phyloP scores from a whole-genome alignment of 2,329 filamentous ascomycete genomes.

The Podosphaera aphanis region DNA sequence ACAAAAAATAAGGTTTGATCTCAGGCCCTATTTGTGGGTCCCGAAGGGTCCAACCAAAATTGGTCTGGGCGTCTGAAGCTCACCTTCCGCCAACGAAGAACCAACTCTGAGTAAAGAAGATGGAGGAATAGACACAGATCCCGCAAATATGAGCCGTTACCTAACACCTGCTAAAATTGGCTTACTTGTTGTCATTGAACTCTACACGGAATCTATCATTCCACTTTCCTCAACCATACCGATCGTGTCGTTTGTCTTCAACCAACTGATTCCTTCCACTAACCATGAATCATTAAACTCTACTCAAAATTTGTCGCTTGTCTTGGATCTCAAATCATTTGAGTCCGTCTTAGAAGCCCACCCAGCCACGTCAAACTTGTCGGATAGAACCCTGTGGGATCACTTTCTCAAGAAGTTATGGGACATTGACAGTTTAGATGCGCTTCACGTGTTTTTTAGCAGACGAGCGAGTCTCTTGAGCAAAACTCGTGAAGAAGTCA shows the following conservation, averaged over 20 bases:
- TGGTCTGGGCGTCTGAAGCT: too few relatives aligned
- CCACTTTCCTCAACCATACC: constrained; percentile 48
- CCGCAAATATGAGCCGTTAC: constrained; percentile 3
- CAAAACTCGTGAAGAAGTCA: constrained; percentile 36
- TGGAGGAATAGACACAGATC: too few relatives aligned
- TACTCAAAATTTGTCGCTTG: constrained; percentile 4
- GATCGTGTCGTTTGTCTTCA: constrained; percentile 57
- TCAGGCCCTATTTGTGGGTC: too few relatives aligned
- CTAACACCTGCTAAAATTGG: constrained; percentile 77
- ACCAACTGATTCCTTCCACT: constrained; percentile 37
- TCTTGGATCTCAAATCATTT: constrained; percentile 33
- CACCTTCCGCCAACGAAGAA: too few relatives aligned
- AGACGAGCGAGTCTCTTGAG: constrained; percentile 31
- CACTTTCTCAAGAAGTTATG: constrained; percentile 61
- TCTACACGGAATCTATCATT: constrained; percentile 53
- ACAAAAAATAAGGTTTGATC: too few relatives aligned
- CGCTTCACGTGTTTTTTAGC: constrained; percentile 54
- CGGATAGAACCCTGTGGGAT: constrained; percentile 72
- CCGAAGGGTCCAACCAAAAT: too few relatives aligned
- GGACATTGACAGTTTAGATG: constrained; percentile 61
- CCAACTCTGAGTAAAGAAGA: too few relatives aligned
- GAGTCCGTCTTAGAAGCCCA: constrained; percentile 31
- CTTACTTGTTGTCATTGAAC: constrained; percentile 54
- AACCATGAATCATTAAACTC: constrained; percentile 18
- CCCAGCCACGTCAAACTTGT: constrained; percentile 31